phyloP scores from a whole-genome alignment of 129 eudicot species.

The Tanacetum coccineum region DNA sequence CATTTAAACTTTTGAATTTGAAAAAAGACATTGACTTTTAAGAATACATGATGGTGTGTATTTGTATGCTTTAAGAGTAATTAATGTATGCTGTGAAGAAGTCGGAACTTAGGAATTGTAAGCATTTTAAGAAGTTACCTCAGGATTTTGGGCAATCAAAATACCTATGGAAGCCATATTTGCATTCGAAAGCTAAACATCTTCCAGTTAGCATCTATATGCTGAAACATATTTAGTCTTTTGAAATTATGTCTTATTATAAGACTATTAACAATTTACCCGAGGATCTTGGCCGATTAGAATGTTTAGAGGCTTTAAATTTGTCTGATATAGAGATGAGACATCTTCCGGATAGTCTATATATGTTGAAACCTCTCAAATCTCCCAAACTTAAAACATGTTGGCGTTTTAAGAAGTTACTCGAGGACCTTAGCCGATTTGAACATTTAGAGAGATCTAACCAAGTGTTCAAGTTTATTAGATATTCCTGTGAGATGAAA shows the following conservation, averaged over 20 bases:
- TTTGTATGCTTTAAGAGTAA: too few relatives aligned
- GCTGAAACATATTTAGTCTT: too few relatives aligned
- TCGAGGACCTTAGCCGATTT: background rate
- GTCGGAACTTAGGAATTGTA: background rate
- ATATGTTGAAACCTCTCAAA: too few relatives aligned
- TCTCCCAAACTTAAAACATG: too few relatives aligned
- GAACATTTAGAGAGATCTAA: background rate
- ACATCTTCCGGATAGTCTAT: too few relatives aligned
- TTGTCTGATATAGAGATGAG: too few relatives aligned
- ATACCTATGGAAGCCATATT: background rate
- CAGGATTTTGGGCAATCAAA: background rate
- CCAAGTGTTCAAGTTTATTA: background rate
- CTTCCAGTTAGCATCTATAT: background rate
- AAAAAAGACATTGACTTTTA: too few relatives aligned
- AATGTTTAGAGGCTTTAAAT: too few relatives aligned
- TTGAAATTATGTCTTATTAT: background rate
- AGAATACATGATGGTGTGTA: too few relatives aligned
- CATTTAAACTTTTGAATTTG: too few relatives aligned
- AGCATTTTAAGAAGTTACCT: constrained; percentile 11
- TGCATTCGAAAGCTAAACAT: background rate
- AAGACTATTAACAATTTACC: background rate
- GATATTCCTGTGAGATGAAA: constrained; percentile 10
- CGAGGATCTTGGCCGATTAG: background rate
- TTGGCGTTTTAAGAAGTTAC: background rate
- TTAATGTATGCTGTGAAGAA: too few relatives aligned